Evolutionary conservation across 495 filamentous ascomycete genomes (phyloP), one percentile per base, ranked within the genome.

Genomic region (Penicillium egyptiacum): DNA sequence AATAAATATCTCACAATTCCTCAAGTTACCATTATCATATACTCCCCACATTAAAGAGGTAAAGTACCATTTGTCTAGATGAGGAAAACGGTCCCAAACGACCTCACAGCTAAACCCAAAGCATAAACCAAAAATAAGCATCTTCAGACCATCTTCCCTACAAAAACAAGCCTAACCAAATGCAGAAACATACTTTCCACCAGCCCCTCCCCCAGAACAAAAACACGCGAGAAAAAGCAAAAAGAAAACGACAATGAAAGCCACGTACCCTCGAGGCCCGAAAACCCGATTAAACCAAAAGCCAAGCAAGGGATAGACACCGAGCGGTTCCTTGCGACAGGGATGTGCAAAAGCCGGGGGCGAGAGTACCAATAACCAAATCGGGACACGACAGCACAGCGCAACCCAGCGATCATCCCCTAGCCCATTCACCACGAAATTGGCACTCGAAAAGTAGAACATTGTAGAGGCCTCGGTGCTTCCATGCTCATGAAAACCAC

Each of bases 261-360:
- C 55, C 56, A 62, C 44, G 51, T 40, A 51, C 20, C 59, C 48
- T 39, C 49, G 41, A 48, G 52, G 30, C 40, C 39, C 33, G 46
- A 9, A 9, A 57, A 44, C 55, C 55, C 37, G 7, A 54, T 28
- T 49, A 50, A 41, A 56, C 56, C 30, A 55, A 50, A 20, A 49
- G 9, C 3, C 17, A 65, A 59, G 62, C 62, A 65, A 65, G 62
- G 62, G 59, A 50, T 31, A 16, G 11, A 33, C 30, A 33, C 11
- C 4, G 10, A 33, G 4, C 30, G 14, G 3, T 14, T 33, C 9
- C 59, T 51, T 16, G 37, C 20, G 43, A 41, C 30, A 45, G 42
- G 30, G 43, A 53, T 8, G 7, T 9, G 4, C 30, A 1, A 11
- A 11, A 11, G 3, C 10, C 30, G 2, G 30, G 4, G 4, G 14